Evolutionary conservation across 2,329 filamentous ascomycete species (phyloP).

Genomic region (Blastomyces percursus): DNA sequence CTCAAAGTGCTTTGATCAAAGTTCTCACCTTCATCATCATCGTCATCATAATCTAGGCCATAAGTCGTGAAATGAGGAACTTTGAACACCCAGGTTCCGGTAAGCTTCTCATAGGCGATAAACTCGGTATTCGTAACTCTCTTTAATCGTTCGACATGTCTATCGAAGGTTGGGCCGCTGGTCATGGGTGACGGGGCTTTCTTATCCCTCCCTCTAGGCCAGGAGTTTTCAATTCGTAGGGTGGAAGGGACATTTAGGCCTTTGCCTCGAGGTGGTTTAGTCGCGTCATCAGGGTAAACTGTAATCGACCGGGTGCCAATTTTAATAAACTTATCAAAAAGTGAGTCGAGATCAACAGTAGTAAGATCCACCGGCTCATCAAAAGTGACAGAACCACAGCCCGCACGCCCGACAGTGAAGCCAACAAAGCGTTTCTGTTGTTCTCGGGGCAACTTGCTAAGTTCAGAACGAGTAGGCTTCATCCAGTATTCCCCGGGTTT

Average conservation of each 20-base stretch:
- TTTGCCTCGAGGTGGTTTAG: constrained; percentile 75
- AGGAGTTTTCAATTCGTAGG: constrained; percentile 85
- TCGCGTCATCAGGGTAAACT: constrained; percentile 64
- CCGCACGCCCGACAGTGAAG: constrained; percentile 72
- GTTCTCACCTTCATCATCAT: constrained; percentile 45
- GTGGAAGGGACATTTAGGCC: constrained; percentile 84
- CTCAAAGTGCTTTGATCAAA: constrained; percentile 42
- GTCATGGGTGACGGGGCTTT: constrained; percentile 46
- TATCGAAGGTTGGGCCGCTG: constrained; percentile 56
- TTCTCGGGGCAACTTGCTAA: constrained; percentile 67
- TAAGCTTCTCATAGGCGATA: constrained; percentile 64
- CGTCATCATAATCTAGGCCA: constrained; percentile 67
- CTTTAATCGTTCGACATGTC: constrained; percentile 73
- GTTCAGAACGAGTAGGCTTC: constrained; percentile 60
- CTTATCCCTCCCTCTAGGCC: constrained; percentile 62
- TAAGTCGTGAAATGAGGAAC: constrained; percentile 98
- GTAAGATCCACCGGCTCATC: constrained; percentile 72
- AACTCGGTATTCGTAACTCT: constrained; percentile 72
- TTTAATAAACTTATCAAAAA: constrained; percentile 65
- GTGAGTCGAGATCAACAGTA: constrained; percentile 64
- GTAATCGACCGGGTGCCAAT: constrained; percentile 71
- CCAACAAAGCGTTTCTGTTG: constrained; percentile 62
- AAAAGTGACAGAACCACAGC: constrained; percentile 74
- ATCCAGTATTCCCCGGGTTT: constrained; percentile 77
- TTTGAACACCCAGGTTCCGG: constrained; percentile 78